A percentile compares a stretch with the other conserved stretches of the same genome.
phyloP scores from a whole-genome alignment of 192 early-diverging fungal species.

The Linnemannia zychae region DNA sequence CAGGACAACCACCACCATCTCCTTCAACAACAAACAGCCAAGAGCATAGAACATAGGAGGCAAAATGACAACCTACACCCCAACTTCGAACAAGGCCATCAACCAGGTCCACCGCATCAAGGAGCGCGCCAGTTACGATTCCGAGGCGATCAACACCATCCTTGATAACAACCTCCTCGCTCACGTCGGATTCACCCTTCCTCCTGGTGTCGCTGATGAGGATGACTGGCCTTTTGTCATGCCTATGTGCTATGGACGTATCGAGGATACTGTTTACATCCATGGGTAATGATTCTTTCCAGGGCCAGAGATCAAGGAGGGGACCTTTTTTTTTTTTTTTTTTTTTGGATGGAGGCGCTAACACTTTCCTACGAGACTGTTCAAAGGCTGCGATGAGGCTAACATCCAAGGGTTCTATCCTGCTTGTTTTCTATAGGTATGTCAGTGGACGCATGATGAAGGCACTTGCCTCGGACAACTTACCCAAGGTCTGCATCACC shows the following conservation, averaged over 20 bases:
- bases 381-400: not conserved
- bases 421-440: conserved; percentile 20
- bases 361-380: not conserved
- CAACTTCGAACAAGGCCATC: conserved; percentile 50
- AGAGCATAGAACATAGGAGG: not conserved
- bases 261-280: conserved; percentile 62
- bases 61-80: conserved; percentile 28
- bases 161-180: conserved; percentile 62
- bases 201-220: conserved; percentile 38
- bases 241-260: conserved; percentile 68
- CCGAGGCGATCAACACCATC: conserved; percentile 48
- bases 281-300: conserved; percentile 40
- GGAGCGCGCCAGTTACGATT: conserved; percentile 60
- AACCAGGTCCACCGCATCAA: conserved; percentile 52
- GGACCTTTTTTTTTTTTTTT: conserved; percentile 7
- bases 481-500: conserved; percentile 52
- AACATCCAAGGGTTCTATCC: not conserved
- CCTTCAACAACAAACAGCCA: not conserved
- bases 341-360: too few species aligned
- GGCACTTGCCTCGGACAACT: conserved; percentile 27
- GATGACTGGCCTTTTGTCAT: conserved; percentile 68
- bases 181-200: conserved; percentile 66
- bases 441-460: conserved; percentile 57
- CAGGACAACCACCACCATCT: not conserved
- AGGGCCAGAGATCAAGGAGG: not conserved